These are phyloP conservation scores for Cardamine resedifolia DNA, from an alignment of 345 rosid genomes.

Conservation along the genomic window DNA sequence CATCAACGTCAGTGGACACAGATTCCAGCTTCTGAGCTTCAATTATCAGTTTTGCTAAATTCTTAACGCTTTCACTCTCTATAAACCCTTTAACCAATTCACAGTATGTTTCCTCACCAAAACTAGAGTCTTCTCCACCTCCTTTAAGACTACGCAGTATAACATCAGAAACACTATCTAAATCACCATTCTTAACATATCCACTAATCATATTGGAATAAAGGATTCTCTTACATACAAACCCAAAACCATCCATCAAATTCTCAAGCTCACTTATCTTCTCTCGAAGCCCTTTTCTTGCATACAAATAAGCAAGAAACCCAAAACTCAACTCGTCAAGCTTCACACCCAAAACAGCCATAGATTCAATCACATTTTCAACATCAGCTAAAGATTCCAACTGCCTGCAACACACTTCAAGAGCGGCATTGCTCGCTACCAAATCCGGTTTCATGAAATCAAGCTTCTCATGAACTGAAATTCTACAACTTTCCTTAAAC, in stretches of 20 bases:
- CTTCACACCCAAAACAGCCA: constrained; percentile 69
- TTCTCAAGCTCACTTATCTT: constrained; percentile 65
- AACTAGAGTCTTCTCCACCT: constrained; percentile 40
- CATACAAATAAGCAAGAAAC: constrained; percentile 80
- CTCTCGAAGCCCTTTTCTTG: constrained; percentile 62
- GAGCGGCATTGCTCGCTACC: constrained; percentile 68
- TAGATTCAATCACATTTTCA: constrained; percentile 58
- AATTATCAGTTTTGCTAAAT: constrained; percentile 61
- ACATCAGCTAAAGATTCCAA: constrained; percentile 67
- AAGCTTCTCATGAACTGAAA: constrained; percentile 74
- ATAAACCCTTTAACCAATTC: constrained; percentile 72
- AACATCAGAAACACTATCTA: constrained; percentile 55
- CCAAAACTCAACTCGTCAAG: constrained; percentile 79
- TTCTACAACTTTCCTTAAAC: constrained; percentile 68
- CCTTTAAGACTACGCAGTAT: constrained; percentile 44
- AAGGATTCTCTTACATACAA: constrained; percentile 43
- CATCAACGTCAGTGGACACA: constrained; percentile 33
- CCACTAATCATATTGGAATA: constrained; percentile 65
- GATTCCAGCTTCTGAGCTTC: constrained; percentile 76
- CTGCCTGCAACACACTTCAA: constrained; percentile 64
- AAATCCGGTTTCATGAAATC: constrained; percentile 71
- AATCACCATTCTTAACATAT: constrained; percentile 58
- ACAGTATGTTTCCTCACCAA: constrained; percentile 54
- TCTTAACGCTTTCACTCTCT: constrained; percentile 57
- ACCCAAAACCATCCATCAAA: constrained; percentile 62